Conservation (phyloP, 192 early-diverging fungal species). For the Entomortierella beljakovae region DNA sequence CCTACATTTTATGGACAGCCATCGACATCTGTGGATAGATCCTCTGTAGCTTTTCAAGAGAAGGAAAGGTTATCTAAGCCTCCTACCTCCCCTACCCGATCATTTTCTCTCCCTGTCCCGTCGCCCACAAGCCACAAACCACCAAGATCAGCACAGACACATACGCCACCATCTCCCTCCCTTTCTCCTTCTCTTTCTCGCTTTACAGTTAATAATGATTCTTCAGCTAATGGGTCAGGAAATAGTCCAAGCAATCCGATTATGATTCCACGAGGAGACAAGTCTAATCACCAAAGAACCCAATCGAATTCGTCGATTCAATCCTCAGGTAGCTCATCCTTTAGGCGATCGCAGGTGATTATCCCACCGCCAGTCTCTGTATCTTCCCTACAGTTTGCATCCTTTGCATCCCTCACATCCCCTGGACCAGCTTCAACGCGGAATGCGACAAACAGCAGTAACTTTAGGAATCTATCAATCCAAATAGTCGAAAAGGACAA, state of each 20-base stretch:
- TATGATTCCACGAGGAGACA: conserved; percentile 25
- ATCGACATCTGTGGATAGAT: background rate
- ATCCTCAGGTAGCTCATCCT: conserved; percentile 15
- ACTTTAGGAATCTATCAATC: conserved; percentile 46
- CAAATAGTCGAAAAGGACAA: conserved; percentile 24
- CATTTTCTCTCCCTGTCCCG: background rate
- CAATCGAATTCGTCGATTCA: conserved; percentile 38
- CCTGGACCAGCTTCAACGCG: background rate
- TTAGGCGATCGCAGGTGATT: conserved; percentile 33
- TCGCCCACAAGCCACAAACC: background rate
- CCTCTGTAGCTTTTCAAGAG: background rate
- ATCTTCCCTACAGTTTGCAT: conserved; percentile 41
- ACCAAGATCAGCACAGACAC: background rate
- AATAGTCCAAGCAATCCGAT: conserved; percentile 23
- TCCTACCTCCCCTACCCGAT: conserved; percentile 8
- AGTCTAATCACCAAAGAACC: conserved; percentile 31
- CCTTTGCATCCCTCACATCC: conserved; percentile 35
- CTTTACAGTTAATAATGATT: background rate
- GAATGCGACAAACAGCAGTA: conserved; percentile 6
- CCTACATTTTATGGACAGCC: background rate
- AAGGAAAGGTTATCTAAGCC: background rate
- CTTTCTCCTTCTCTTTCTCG: conserved; percentile 4
- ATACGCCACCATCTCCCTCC: conserved; percentile 17
- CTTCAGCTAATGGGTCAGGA: background rate
- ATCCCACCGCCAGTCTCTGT: conserved; percentile 37